Conservation (phyloP, 495 filamentous ascomycete species). For the Tuber aestivum region DNA sequence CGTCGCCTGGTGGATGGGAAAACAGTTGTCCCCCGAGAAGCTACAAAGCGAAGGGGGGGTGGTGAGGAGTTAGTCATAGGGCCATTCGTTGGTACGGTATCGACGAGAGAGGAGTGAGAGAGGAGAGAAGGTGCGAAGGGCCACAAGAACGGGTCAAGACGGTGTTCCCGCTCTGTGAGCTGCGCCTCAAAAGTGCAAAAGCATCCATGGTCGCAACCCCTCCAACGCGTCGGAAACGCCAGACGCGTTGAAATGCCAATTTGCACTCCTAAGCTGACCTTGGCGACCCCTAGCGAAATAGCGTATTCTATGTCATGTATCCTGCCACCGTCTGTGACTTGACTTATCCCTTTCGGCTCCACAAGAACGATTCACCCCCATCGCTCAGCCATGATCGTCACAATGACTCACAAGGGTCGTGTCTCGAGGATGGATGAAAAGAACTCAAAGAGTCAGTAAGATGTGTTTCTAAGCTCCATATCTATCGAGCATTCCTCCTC, state of each 20-base stretch:
- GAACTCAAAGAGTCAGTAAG: neutral
- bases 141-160: neutral
- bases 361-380: neutral
- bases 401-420: neutral
- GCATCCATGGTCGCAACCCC: neutral
- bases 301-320: neutral
- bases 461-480: constrained; percentile 1
- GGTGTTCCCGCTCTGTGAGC: neutral
- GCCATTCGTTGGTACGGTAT: neutral
- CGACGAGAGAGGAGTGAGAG: neutral
- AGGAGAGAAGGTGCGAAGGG: neutral
- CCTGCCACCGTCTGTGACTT: neutral
- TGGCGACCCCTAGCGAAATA: neutral
- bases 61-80: constrained; percentile 5
- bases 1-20: neutral
- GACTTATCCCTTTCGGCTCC: constrained; percentile 2
- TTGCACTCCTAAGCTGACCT: neutral
- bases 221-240: neutral
- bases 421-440: neutral
- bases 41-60: neutral
- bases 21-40: neutral
- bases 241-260: constrained; percentile 1
- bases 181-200: neutral
- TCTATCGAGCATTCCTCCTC: constrained; percentile 1
- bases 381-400: neutral